A percentile compares a stretch with the other conserved stretches of the same genome.
phyloP scores from a whole-genome alignment of 176 grass and related monocot genomes.

The Zizania latifolia region DNA sequence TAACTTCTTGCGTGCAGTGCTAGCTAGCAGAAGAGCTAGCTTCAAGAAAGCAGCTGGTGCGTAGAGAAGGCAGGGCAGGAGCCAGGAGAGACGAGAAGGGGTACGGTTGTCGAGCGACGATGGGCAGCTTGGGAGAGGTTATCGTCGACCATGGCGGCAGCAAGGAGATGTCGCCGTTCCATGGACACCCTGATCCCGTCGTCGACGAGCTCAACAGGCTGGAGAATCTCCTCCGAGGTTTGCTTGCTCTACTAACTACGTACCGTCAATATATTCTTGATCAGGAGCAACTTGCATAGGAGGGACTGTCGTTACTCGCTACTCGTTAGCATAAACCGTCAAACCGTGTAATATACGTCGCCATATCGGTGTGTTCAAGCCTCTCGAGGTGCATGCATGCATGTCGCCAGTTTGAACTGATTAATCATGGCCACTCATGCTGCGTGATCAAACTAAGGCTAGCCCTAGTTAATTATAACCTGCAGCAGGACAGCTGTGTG shows the following conservation, averaged over 20 bases:
- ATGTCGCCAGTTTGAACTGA: background rate
- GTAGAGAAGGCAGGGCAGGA: background rate
- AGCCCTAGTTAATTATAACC: background rate
- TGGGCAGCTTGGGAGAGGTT: slow-evolving; percentile 84
- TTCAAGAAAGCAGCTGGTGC: background rate
- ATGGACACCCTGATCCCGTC: slow-evolving; percentile 47
- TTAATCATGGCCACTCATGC: background rate
- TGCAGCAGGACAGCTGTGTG: too few relatives aligned
- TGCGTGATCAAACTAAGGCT: background rate
- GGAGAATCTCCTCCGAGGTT: slow-evolving; percentile 77
- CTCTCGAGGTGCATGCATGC: background rate
- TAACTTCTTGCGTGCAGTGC: background rate
- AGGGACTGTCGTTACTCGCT: too few relatives aligned
- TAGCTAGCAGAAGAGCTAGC: background rate
- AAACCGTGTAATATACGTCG: too few relatives aligned
- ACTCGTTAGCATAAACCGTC: background rate
- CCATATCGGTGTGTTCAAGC: background rate
- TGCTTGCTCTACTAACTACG: background rate
- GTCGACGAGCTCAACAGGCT: slow-evolving; percentile 74
- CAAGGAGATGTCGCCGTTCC: slow-evolving; percentile 47
- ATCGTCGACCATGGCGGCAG: slow-evolving; percentile 25
- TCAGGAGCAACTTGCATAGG: background rate
- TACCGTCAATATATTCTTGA: background rate
- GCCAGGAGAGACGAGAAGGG: background rate
- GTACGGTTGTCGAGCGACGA: background rate